phyloP scores from a whole-genome alignment of 192 early-diverging fungal species.

The Rhizophlyctis rosea region DNA sequence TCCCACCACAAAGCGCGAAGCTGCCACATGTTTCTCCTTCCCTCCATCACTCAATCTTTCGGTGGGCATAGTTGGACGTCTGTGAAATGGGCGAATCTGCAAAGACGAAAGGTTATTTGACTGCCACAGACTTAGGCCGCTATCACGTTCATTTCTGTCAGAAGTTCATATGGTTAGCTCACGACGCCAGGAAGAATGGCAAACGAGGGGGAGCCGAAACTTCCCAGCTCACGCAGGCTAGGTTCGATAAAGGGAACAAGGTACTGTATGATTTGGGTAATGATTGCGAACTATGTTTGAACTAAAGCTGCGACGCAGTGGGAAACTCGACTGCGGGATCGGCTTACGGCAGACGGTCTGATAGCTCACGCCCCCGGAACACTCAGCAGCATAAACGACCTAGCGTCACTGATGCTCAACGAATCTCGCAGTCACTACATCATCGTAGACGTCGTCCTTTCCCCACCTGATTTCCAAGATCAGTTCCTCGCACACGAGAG shows the following conservation, averaged over 20 bases:
- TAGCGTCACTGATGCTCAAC: conserved; percentile 5
- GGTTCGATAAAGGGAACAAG: conserved; percentile 25
- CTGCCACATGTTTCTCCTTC: too few species aligned
- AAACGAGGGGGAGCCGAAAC: neutral
- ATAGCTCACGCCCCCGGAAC: conserved; percentile 4
- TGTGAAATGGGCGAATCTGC: too few species aligned
- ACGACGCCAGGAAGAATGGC: neutral
- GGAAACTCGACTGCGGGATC: conserved; percentile 20
- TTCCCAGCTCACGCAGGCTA: conserved; percentile 2
- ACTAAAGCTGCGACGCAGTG: conserved; percentile 23
- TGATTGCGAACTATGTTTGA: too few species aligned
- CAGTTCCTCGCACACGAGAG: neutral
- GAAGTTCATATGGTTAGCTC: conserved; percentile 10
- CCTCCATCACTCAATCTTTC: too few species aligned
- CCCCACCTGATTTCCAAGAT: conserved; percentile 11
- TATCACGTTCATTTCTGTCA: conserved; percentile 15
- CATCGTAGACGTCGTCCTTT: conserved; percentile 11
- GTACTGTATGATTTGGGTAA: neutral
- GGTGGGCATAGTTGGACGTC: too few species aligned
- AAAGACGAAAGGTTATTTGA: conserved; percentile 10
- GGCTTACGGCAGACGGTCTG: conserved; percentile 8
- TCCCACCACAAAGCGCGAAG: too few species aligned
- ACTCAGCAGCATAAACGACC: conserved; percentile 2
- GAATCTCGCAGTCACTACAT: conserved; percentile 21
- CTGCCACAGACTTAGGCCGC: conserved; percentile 13